These are phyloP conservation scores for Acarospora socialis DNA, from an alignment of 2,329 filamentous ascomycete genomes.

Conservation along the genomic window DNA sequence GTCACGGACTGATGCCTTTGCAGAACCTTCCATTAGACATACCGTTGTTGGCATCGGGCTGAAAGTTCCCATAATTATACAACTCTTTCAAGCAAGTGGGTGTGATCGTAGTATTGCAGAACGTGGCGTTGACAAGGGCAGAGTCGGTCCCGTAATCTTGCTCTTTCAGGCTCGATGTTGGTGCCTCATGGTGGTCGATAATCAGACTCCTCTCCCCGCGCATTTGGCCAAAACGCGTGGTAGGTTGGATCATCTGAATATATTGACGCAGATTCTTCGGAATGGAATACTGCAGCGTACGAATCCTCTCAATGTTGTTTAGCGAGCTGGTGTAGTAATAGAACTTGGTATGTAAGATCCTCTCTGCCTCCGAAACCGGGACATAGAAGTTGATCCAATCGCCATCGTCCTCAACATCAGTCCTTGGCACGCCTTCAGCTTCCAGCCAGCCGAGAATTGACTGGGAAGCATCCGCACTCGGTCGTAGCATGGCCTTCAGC, in stretches of 20 bases:
- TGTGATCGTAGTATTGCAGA: slow-evolving; percentile 31
- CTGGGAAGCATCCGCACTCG: slow-evolving; percentile 25
- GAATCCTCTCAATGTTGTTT: slow-evolving; percentile 20
- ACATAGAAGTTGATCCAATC: slow-evolving; percentile 27
- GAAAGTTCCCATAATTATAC: slow-evolving; percentile 31
- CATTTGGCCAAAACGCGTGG: slow-evolving; percentile 28
- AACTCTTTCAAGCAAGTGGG: slow-evolving; percentile 33
- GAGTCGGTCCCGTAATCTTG: slow-evolving; percentile 13
- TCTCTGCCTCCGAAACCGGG: slow-evolving; percentile 23
- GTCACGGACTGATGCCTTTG: too few relatives aligned
- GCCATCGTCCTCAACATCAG: slow-evolving; percentile 23
- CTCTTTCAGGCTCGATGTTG: too few relatives aligned
- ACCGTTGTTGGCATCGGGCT: slow-evolving; percentile 22
- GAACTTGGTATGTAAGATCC: slow-evolving; percentile 26
- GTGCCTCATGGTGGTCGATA: too few relatives aligned
- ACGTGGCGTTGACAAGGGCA: slow-evolving; percentile 15
- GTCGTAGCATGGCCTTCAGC: slow-evolving; percentile 35
- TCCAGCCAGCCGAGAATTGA: slow-evolving; percentile 34
- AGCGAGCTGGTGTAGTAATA: slow-evolving; percentile 23
- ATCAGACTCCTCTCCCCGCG: too few relatives aligned
- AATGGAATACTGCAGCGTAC: slow-evolving; percentile 28
- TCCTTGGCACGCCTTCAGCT: slow-evolving; percentile 24
- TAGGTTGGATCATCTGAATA: slow-evolving; percentile 28
- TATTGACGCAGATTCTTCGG: slow-evolving; percentile 22
- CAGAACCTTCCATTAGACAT: neutral